phyloP scores from a whole-genome alignment of 129 eudicot genomes.

The Deinandra increscens region DNA sequence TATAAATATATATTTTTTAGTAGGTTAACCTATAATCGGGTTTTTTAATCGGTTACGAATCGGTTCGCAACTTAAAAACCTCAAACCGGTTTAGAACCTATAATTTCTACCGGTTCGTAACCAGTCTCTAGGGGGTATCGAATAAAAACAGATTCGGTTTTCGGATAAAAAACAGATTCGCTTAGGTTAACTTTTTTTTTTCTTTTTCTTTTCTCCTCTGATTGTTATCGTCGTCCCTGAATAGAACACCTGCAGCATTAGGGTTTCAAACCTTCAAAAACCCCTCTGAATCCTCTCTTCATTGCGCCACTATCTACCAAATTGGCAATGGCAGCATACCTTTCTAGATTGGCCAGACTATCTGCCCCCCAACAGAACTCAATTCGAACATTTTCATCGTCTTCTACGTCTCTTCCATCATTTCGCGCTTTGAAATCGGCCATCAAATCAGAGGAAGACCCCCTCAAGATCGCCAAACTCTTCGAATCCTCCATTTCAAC shows the following conservation, averaged over 20 bases:
- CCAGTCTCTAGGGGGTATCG: no score
- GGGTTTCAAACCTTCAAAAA: constrained; percentile 33
- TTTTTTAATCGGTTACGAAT: no score
- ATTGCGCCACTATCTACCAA: background rate
- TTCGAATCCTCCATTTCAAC: constrained; percentile 37
- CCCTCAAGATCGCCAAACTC: constrained; percentile 38
- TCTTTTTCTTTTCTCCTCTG: no score
- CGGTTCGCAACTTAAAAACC: no score
- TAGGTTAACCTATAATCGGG: no score
- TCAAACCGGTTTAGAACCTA: no score
- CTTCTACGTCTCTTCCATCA: constrained; percentile 28
- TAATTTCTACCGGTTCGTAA: no score
- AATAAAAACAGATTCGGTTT: no score
- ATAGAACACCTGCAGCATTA: background rate
- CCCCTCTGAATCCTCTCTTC: constrained; percentile 19
- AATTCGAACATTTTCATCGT: constrained; percentile 23
- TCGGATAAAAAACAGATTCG: no score
- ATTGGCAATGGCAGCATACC: constrained; percentile 32
- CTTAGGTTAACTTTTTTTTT: no score
- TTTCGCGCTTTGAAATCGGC: constrained; percentile 40
- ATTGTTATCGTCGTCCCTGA: background rate
- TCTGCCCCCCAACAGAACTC: constrained; percentile 22
- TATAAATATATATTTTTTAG: no score
- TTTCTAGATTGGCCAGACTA: constrained; percentile 25
- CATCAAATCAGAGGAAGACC: constrained; percentile 41